phyloP scores from a whole-genome alignment of 2,329 filamentous ascomycete genomes.

The Pseudonectria buxi region DNA sequence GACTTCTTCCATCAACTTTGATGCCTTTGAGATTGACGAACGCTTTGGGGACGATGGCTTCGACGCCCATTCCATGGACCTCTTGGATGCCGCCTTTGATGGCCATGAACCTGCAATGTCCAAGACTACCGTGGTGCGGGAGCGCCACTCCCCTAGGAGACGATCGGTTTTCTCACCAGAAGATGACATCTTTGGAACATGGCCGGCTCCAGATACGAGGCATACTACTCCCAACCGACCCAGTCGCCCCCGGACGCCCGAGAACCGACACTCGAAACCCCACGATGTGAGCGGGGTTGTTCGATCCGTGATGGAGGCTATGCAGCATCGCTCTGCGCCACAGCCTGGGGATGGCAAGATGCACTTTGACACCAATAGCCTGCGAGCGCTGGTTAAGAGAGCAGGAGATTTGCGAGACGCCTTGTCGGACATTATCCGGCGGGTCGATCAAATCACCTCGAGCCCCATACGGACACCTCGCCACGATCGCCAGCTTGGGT shows the following conservation, averaged over 20 bases:
- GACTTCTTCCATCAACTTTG: conserved; percentile 33
- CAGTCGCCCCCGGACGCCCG: conserved; percentile 36
- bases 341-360: conserved; percentile 40
- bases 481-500: conserved; percentile 40
- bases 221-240: conserved; percentile 27
- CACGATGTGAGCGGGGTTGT: conserved; percentile 44
- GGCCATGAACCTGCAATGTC: conserved; percentile 37
- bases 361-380: conserved; percentile 62
- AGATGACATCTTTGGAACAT: conserved; percentile 58
- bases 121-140: conserved; percentile 47
- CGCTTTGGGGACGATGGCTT: conserved; percentile 42
- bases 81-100: conserved; percentile 36
- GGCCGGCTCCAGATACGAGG: conserved; percentile 36
- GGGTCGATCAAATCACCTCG: conserved; percentile 50
- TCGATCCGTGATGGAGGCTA: conserved; percentile 56
- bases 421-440: conserved; percentile 53
- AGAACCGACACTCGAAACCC: conserved; percentile 26
- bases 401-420: conserved; percentile 53
- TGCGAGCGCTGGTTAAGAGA: conserved; percentile 59
- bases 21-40: conserved; percentile 35
- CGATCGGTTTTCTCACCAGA: conserved; percentile 59
- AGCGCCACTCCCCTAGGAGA: conserved; percentile 45
- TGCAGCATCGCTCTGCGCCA: conserved; percentile 47
- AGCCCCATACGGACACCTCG: conserved; percentile 49
- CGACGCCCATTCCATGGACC: conserved; percentile 38